Percentiles rank a stretch among this genome's conserved stretches.
Conservation (phyloP, 257 asterid species). For the Echium plantagineum region DNA sequence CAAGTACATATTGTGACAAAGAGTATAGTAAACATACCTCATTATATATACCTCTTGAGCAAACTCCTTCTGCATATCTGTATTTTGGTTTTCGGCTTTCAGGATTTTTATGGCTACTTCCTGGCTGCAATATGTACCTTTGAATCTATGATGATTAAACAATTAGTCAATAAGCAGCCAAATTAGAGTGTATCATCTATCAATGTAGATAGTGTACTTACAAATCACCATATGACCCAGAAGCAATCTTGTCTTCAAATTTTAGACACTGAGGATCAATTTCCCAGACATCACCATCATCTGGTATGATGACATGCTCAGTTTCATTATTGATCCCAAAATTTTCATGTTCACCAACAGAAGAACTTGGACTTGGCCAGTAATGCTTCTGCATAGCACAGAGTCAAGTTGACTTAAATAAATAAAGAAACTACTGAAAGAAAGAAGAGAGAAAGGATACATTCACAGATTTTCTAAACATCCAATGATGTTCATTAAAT, state of each 20-base stretch:
- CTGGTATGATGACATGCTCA: slow-evolving; percentile 36
- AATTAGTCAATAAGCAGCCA: slow-evolving; percentile 14
- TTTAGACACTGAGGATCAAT: slow-evolving; percentile 30
- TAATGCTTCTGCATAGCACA: slow-evolving; percentile 22
- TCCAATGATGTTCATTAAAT: too few species aligned
- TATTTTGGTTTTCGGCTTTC: slow-evolving; percentile 71
- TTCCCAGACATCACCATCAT: slow-evolving; percentile 51
- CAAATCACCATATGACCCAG: slow-evolving; percentile 46
- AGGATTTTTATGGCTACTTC: slow-evolving; percentile 96
- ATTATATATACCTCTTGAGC: slow-evolving; percentile 95
- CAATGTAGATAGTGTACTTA: slow-evolving; percentile 15
- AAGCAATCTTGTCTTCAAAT: slow-evolving; percentile 32
- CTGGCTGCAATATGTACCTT: slow-evolving; percentile 75
- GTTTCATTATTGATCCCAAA: slow-evolving; percentile 22
- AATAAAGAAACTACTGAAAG: background rate
- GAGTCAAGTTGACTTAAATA: slow-evolving; percentile 2
- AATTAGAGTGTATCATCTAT: slow-evolving; percentile 5
- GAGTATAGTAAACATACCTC: slow-evolving; percentile 47
- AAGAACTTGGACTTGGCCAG: slow-evolving; percentile 24
- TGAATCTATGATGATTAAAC: slow-evolving; percentile 44
- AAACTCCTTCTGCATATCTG: slow-evolving; percentile 84
- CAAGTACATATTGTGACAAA: background rate
- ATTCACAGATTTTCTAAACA: too few species aligned
- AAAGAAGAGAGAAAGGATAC: background rate
- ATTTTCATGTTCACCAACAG: slow-evolving; percentile 17